Conservation (phyloP, 768 basidiomycete genomes). For the Gautieria morchelliformis region DNA sequence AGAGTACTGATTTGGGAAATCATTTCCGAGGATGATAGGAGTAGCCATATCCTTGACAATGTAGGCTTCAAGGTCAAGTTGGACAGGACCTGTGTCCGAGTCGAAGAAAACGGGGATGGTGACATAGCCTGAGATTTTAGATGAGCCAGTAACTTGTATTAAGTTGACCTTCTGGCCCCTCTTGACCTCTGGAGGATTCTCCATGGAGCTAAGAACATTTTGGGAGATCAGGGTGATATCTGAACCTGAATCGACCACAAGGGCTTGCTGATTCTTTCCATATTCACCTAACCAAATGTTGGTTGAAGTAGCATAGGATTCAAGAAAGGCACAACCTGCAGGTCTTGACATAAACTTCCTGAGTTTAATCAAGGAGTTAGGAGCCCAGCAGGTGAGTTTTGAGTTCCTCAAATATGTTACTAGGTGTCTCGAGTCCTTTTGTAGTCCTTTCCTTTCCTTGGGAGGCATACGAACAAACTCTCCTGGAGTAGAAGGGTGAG, state of each 20-base stretch:
- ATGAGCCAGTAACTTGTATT: constrained; percentile 24
- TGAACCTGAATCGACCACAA: constrained; percentile 24
- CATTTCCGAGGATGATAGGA: constrained; percentile 16
- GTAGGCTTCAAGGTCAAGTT: constrained; percentile 21
- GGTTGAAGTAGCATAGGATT: constrained; percentile 19
- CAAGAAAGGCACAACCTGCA: constrained; percentile 25
- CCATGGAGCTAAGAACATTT: constrained; percentile 2
- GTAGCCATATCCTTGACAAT: constrained; percentile 18
- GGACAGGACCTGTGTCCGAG: constrained; percentile 15
- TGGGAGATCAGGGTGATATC: constrained; percentile 28
- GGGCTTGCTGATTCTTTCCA: not conserved
- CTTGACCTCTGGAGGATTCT: constrained; percentile 11
- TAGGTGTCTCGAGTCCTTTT: not conserved
- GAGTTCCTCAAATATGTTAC: not conserved
- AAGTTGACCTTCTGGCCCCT: constrained; percentile 22
- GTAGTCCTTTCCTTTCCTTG: not conserved
- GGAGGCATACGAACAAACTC: not conserved
- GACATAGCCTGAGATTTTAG: constrained; percentile 20
- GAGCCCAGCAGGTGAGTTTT: not conserved
- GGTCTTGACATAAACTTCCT: constrained; percentile 14
- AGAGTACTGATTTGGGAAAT: constrained; percentile 23
- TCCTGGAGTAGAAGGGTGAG: too few species aligned
- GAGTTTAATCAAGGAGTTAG: not conserved
- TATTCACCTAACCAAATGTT: constrained; percentile 5
- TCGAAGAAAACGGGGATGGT: constrained; percentile 18